Evolutionary conservation across 805 yeast species (phyloP).

Genomic region (Candida nitratophila): DNA sequence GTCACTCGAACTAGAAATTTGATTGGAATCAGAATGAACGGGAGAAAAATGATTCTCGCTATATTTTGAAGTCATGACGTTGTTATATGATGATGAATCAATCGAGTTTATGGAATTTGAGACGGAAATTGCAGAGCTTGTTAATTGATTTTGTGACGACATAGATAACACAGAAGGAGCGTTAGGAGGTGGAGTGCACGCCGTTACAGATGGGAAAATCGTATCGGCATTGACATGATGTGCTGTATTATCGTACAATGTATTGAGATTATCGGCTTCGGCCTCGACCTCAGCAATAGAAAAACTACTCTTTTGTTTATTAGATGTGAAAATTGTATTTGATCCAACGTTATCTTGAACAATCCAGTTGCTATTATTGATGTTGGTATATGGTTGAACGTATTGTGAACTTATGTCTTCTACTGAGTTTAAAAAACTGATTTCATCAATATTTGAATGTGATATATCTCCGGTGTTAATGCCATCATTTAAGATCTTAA

Average conservation of each 20-base stretch:
- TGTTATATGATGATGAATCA: not conserved
- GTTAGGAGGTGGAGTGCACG: conserved; percentile 23
- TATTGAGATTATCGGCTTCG: too few species aligned
- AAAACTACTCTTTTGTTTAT: not conserved
- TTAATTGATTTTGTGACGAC: not conserved
- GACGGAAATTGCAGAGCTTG: conserved; percentile 3
- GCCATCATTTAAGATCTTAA: not conserved
- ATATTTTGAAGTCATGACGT: too few species aligned
- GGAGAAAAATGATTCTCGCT: too few species aligned
- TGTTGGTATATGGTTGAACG: not conserved
- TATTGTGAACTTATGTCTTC: not conserved
- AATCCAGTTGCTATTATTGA: not conserved
- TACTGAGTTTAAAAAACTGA: not conserved
- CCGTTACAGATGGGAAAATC: conserved; percentile 25
- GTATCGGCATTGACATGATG: too few species aligned
- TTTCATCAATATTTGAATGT: not conserved
- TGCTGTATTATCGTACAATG: too few species aligned
- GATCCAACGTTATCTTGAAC: not conserved
- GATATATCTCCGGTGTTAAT: too few species aligned
- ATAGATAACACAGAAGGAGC: not conserved
- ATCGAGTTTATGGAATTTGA: not conserved
- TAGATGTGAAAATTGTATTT: not conserved
- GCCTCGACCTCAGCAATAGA: not conserved
- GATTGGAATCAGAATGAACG: too few species aligned
- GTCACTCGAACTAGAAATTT: conserved; percentile 3